These are phyloP conservation scores for Mucor sp. DNA, from an alignment of 371 early-diverging fungal genomes.

Conservation along the genomic window DNA sequence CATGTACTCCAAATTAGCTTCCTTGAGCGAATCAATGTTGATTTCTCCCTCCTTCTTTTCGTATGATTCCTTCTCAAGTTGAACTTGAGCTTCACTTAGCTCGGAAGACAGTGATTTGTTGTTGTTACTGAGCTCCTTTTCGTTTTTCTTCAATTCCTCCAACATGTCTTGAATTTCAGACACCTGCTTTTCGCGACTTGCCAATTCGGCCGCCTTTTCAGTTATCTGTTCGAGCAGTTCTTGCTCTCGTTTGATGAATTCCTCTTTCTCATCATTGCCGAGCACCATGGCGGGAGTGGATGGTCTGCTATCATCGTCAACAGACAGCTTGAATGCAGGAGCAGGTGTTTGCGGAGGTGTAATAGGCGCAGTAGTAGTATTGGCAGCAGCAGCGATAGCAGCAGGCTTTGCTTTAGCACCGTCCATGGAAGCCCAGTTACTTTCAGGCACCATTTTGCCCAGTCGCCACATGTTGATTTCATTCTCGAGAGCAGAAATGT, in stretches of 20 bases:
- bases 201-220: slow-evolving; percentile 77
- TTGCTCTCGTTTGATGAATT: slow-evolving; percentile 91
- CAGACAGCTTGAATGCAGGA: slow-evolving; percentile 48
- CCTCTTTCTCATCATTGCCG: slow-evolving; percentile 90
- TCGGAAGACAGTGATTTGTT: slow-evolving; percentile 70
- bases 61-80: slow-evolving; percentile 83
- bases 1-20: slow-evolving; percentile 74
- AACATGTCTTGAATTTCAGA: slow-evolving; percentile 68
- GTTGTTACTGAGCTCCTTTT: slow-evolving; percentile 50
- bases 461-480: slow-evolving; percentile 89
- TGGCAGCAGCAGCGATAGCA: slow-evolving; percentile 74
- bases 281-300: slow-evolving; percentile 78
- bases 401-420: slow-evolving; percentile 90
- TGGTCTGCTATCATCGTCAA: slow-evolving; percentile 61
- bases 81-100: slow-evolving; percentile 71
- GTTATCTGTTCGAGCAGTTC: slow-evolving; percentile 89
- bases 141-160: slow-evolving; percentile 57
- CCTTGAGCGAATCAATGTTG: slow-evolving; percentile 81
- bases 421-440: slow-evolving; percentile 86
- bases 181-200: slow-evolving; percentile 53
- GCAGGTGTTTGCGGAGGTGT: slow-evolving; percentile 46
- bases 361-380: slow-evolving; percentile 18
- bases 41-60: slow-evolving; percentile 86
- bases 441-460: slow-evolving; percentile 75
- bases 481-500: slow-evolving; percentile 82